Evolutionary conservation across 768 basidiomycete genomes (phyloP).

Genomic region (Russula abietina): DNA sequence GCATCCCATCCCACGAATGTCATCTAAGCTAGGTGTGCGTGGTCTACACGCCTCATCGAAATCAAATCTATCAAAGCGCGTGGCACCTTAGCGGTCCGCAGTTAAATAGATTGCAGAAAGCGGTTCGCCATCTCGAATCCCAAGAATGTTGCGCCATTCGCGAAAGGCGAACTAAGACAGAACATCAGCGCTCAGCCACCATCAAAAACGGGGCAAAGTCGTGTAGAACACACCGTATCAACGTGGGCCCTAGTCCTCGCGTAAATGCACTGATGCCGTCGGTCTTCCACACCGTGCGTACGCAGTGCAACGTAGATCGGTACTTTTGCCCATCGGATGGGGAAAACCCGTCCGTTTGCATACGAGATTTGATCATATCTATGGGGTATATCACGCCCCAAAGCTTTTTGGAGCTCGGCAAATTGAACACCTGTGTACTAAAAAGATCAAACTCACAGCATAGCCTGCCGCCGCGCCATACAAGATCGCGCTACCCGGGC

Average conservation of each 20-base stretch:
- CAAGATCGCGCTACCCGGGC: conserved; percentile 66
- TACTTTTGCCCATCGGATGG: conserved; percentile 75
- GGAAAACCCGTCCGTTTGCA: conserved; percentile 91
- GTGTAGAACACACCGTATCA: conserved; percentile 65
- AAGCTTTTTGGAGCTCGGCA: conserved; percentile 40
- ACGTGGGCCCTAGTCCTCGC: conserved; percentile 84
- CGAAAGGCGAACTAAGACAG: conserved; percentile 74
- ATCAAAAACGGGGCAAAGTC: conserved; percentile 12
- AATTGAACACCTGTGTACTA: conserved; percentile 13
- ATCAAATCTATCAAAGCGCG: not conserved
- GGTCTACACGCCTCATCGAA: conserved; percentile 6
- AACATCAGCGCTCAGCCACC: conserved; percentile 2
- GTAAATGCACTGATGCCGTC: conserved; percentile 86
- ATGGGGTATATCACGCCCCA: conserved; percentile 95
- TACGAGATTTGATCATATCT: conserved; percentile 93
- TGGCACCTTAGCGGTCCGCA: not conserved
- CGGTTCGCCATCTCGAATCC: conserved; percentile 92
- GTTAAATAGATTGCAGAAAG: conserved; percentile 39
- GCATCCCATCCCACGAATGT: not conserved
- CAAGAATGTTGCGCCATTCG: conserved; percentile 94
- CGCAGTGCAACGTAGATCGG: conserved; percentile 73
- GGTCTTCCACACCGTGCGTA: conserved; percentile 71
- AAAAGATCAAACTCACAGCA: conserved; percentile 43
- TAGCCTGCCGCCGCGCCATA: conserved; percentile 93
- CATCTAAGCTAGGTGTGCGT: not conserved